A percentile compares a stretch with the other conserved stretches of the same genome.
Conservation (phyloP, 2,329 filamentous ascomycete species). For the Cladosporium austrohemisphaericum region DNA sequence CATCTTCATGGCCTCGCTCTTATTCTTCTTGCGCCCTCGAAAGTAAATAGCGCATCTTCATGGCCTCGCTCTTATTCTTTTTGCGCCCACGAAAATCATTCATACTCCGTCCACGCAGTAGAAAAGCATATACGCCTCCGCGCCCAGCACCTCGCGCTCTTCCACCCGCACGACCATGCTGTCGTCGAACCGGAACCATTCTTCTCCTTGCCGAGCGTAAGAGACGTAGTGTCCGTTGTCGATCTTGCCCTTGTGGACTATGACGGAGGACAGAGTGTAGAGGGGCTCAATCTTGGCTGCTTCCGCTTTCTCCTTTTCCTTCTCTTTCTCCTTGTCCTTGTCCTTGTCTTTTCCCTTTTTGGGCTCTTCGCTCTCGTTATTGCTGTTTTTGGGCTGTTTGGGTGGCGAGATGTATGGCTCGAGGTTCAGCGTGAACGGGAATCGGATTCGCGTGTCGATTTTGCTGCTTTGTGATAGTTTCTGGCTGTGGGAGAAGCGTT, state of each 20-base stretch:
- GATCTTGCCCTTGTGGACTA: constrained; percentile 89
- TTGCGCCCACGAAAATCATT: background rate
- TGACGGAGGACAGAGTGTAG: constrained; percentile 84
- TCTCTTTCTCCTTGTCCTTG: constrained; percentile 16
- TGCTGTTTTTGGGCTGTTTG: constrained; percentile 13
- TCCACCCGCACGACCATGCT: constrained; percentile 82
- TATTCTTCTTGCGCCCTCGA: no score
- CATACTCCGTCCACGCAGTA: constrained; percentile 48
- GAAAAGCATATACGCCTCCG: constrained; percentile 87
- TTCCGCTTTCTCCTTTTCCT: constrained; percentile 14
- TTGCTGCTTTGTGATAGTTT: constrained; percentile 75
- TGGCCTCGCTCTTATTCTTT: background rate
- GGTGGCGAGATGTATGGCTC: constrained; percentile 67
- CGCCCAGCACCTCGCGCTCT: constrained; percentile 78
- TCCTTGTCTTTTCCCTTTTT: constrained; percentile 17
- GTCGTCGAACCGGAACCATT: constrained; percentile 97
- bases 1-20: no score
- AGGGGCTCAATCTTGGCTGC: constrained; percentile 53
- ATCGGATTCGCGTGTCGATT: constrained; percentile 80
- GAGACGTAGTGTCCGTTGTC: constrained; percentile 89
- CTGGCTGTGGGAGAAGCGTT: constrained; percentile 46
- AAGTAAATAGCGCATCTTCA: no score
- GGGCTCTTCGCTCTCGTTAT: background rate
- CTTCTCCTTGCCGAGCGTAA: constrained; percentile 76
- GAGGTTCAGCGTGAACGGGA: constrained; percentile 85